These are phyloP conservation scores for Saraca asoca DNA, from an alignment of 331 rosid species.

Conservation along the genomic window DNA sequence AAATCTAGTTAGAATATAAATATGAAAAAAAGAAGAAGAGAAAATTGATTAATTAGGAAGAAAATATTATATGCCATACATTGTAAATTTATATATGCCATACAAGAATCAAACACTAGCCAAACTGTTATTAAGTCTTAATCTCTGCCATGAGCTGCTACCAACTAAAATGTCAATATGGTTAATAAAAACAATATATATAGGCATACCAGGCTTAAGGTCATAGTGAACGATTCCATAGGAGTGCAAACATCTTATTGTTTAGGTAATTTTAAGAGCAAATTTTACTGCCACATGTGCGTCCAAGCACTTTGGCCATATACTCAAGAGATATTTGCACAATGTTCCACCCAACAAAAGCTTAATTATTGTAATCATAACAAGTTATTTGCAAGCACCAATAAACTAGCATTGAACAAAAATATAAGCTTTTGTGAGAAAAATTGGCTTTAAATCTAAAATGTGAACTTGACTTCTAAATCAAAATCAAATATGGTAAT, in stretches of 20 bases:
- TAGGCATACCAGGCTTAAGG: slow-evolving; percentile 81
- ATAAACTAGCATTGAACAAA: slow-evolving; percentile 63
- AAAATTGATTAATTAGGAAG: too few relatives aligned
- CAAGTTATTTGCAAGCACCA: slow-evolving; percentile 93
- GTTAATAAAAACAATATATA: slow-evolving; percentile 14
- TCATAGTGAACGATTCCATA: slow-evolving; percentile 95
- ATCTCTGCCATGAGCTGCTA: not conserved
- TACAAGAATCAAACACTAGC: not conserved
- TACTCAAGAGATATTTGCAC: slow-evolving; percentile 76
- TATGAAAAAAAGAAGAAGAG: too few relatives aligned
- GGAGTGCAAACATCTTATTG: slow-evolving; percentile 89
- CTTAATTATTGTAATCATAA: slow-evolving; percentile 93
- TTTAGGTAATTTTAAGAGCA: slow-evolving; percentile 91
- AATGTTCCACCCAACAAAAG: slow-evolving; percentile 85
- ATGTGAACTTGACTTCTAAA: too few relatives aligned
- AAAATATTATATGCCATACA: too few relatives aligned
- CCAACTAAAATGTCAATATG: slow-evolving; percentile 20
- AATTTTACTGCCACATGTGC: slow-evolving; percentile 70
- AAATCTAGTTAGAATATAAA: not conserved
- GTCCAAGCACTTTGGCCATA: slow-evolving; percentile 89
- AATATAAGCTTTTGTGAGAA: slow-evolving; percentile 29
- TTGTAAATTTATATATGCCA: too few relatives aligned
- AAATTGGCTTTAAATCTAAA: too few relatives aligned
- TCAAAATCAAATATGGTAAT: slow-evolving; percentile 14
- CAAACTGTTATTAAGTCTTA: slow-evolving; percentile 6